phyloP scores from a whole-genome alignment of 2,329 filamentous ascomycete genomes.

The Knufia fluminis region DNA sequence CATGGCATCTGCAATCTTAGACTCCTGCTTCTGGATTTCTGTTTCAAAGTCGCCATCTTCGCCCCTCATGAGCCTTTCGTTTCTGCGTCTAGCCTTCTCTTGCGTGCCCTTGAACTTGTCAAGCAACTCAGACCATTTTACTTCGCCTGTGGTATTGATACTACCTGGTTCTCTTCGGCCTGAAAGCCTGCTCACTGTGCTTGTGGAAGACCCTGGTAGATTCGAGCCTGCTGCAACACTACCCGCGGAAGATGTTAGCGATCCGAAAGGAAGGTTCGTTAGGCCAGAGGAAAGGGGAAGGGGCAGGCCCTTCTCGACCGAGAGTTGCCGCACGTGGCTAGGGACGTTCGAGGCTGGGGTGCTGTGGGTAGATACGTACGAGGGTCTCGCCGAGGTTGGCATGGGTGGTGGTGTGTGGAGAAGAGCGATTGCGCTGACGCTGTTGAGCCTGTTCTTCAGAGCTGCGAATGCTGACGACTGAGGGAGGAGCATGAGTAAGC shows the following conservation, averaged over 20 bases:
- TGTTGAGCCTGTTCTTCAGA: constrained; percentile 91
- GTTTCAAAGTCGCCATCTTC: constrained; percentile 12
- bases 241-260: constrained; percentile 2
- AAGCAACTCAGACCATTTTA: constrained; percentile 84
- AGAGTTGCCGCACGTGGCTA: constrained; percentile 1
- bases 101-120: constrained; percentile 92
- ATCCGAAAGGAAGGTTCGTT: background rate
- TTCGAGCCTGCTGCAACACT: constrained; percentile 14
- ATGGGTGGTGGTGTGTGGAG: constrained; percentile 62
- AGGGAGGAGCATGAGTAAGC: constrained; percentile 92
- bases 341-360: background rate
- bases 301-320: background rate
- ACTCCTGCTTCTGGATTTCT: background rate
- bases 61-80: constrained; percentile 19
- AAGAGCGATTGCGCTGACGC: constrained; percentile 93
- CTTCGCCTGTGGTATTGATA: constrained; percentile 43
- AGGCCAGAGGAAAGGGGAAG: background rate
- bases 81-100: constrained; percentile 57
- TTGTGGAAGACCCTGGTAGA: background rate
- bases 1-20: constrained; percentile 5
- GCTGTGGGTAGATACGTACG: constrained; percentile 13
- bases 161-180: constrained; percentile 1
- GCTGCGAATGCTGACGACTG: constrained; percentile 96
- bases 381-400: constrained; percentile 22
- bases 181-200: background rate